phyloP scores from a whole-genome alignment of 2,329 filamentous ascomycete species.

The Fusarium tjaetaba region DNA sequence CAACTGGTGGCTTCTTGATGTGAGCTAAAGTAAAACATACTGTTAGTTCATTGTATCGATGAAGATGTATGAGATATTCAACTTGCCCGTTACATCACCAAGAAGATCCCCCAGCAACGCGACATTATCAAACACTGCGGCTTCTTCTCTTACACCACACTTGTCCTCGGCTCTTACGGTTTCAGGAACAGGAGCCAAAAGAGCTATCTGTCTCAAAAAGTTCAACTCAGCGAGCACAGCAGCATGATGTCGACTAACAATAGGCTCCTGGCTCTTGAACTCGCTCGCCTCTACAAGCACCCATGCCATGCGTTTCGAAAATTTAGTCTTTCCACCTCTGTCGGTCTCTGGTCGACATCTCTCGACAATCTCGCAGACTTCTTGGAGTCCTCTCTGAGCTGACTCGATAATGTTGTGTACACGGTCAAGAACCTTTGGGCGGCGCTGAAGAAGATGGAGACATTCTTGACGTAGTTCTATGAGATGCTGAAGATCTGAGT shows the following conservation, averaged over 20 bases:
- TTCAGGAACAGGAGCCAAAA: conserved; percentile 21
- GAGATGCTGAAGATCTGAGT: conserved; percentile 47
- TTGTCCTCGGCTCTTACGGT: background rate
- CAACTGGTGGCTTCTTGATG: background rate
- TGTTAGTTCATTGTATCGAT: background rate
- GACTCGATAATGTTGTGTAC: conserved; percentile 45
- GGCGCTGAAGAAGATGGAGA: conserved; percentile 37
- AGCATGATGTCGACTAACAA: conserved; percentile 44
- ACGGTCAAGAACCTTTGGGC: conserved; percentile 41
- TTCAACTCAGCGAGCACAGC: conserved; percentile 45
- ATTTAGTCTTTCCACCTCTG: conserved; percentile 20
- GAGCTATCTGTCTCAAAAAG: conserved; percentile 39
- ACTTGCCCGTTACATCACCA: conserved; percentile 11
- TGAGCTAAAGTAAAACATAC: background rate
- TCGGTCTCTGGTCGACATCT: conserved; percentile 42
- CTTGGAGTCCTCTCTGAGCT: conserved; percentile 41
- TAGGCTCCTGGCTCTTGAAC: conserved; percentile 42
- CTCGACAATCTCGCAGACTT: conserved; percentile 45
- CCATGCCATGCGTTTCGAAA: conserved; percentile 41
- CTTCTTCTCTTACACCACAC: background rate
- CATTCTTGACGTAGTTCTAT: conserved; percentile 46
- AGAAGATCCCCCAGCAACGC: conserved; percentile 32
- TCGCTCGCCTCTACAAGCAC: conserved; percentile 37
- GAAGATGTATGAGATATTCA: too few relatives aligned
- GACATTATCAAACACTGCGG: conserved; percentile 26